phyloP scores from a whole-genome alignment of 1,139 yeast species.

The Yamadazyma triangularis region DNA sequence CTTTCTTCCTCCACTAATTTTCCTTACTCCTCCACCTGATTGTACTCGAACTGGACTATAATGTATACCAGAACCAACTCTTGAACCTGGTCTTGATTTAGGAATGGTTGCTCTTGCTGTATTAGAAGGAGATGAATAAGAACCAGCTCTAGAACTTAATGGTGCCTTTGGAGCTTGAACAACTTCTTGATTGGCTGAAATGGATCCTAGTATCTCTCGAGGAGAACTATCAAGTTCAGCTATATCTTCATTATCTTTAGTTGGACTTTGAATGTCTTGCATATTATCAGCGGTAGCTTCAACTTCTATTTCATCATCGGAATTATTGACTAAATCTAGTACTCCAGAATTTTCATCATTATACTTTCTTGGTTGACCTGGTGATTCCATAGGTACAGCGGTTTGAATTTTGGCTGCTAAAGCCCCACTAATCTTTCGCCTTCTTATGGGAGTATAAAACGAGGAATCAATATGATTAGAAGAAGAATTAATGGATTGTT shows the following conservation, averaged over 20 bases:
- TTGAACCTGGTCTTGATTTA: slow-evolving; percentile 30
- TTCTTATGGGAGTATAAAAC: slow-evolving; percentile 68
- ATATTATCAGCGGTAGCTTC: slow-evolving; percentile 13
- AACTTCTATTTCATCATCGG: slow-evolving; percentile 29
- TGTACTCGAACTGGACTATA: slow-evolving; percentile 18
- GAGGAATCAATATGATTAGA: slow-evolving; percentile 36
- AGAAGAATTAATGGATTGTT: slow-evolving; percentile 26
- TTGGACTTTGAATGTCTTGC: slow-evolving; percentile 24
- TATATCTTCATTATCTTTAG: slow-evolving; percentile 14
- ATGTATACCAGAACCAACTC: slow-evolving; percentile 23
- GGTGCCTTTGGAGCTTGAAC: slow-evolving; percentile 45
- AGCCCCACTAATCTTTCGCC: slow-evolving; percentile 67
- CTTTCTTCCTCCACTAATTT: slow-evolving; percentile 26
- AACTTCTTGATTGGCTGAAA: slow-evolving; percentile 38
- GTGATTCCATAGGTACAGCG: slow-evolving; percentile 87
- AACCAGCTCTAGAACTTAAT: slow-evolving; percentile 43
- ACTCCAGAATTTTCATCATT: slow-evolving; percentile 26
- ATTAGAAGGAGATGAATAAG: slow-evolving; percentile 24
- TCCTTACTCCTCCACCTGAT: slow-evolving; percentile 37
- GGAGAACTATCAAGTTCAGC: slow-evolving; percentile 17
- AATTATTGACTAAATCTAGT: slow-evolving; percentile 26
- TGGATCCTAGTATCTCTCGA: slow-evolving; percentile 28
- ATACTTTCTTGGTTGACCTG: slow-evolving; percentile 93
- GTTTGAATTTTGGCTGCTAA: slow-evolving; percentile 63
- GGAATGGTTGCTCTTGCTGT: slow-evolving; percentile 22